Evolutionary conservation across 345 rosid species (phyloP).

Genomic region (Syzygium aqueum): DNA sequence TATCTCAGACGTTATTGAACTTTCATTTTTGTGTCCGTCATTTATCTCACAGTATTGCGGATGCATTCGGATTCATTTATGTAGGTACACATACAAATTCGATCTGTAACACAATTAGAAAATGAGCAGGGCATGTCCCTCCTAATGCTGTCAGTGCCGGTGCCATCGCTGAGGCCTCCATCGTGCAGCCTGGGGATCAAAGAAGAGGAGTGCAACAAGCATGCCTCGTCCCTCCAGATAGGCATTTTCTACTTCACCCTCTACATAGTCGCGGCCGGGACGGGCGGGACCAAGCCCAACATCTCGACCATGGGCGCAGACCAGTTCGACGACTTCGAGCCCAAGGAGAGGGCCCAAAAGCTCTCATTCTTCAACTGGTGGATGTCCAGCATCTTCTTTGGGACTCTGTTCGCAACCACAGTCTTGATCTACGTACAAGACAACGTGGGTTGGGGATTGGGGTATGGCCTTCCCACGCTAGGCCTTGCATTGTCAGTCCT

Average conservation of each 20-base stretch:
- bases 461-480: constrained; percentile 43
- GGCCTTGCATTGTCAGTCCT: constrained; percentile 26
- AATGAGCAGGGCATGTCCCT: constrained; percentile 48
- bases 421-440: constrained; percentile 49
- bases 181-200: constrained; percentile 25
- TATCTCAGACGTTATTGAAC: constrained; percentile 52
- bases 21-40: constrained; percentile 29
- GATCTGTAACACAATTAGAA: not conserved
- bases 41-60: constrained; percentile 28
- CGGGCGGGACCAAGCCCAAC: constrained; percentile 61
- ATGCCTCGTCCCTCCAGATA: constrained; percentile 22
- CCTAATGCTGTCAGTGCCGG: constrained; percentile 36
- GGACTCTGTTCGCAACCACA: constrained; percentile 43
- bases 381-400: constrained; percentile 56
- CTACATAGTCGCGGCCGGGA: constrained; percentile 34
- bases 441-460: constrained; percentile 30
- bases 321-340: too few relatives aligned
- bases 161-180: constrained; percentile 43
- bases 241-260: constrained; percentile 43
- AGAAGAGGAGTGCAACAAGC: constrained; percentile 12
- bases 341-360: too few relatives aligned
- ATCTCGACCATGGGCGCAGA: too few relatives aligned
- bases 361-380: too few relatives aligned
- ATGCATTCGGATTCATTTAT: not conserved
- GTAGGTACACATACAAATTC: not conserved